Conservation (phyloP, 1,284 basidiomycete species). For the Cryptococcus wingfieldii region DNA sequence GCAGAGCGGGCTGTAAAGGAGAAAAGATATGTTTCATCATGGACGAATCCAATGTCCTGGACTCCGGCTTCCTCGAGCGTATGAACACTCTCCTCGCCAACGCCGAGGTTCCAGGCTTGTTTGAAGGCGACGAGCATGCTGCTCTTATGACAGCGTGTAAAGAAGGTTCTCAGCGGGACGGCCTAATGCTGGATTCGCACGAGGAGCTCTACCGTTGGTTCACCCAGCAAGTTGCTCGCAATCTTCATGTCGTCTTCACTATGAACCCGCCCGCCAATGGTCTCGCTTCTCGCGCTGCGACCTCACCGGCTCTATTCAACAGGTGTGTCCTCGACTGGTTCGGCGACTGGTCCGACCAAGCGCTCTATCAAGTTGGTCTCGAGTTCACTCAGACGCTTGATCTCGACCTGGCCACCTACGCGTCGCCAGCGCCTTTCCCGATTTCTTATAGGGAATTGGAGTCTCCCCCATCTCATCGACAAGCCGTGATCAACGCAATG, state of each 20-base stretch:
- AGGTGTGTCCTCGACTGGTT: conserved; percentile 98
- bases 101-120: conserved; percentile 98
- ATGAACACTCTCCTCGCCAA: conserved; percentile 99
- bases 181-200: conserved; percentile 94
- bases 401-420: conserved; percentile 76
- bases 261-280: conserved; percentile 99
- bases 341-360: conserved; percentile 96
- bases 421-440: conserved; percentile 74
- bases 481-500: conserved; percentile 86
- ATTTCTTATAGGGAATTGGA: conserved; percentile 76
- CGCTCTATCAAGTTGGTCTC: conserved; percentile 92
- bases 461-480: conserved; percentile 66
- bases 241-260: conserved; percentile 95
- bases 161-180: conserved; percentile 95
- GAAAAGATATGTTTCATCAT: conserved; percentile 99
- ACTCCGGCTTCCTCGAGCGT: conserved; percentile 95
- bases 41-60: conserved; percentile 98
- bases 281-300: conserved; percentile 89
- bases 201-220: conserved; percentile 98
- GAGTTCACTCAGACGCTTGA: conserved; percentile 91
- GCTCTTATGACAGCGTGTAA: conserved; percentile 98
- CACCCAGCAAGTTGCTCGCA: conserved; percentile 92
- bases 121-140: conserved; percentile 95
- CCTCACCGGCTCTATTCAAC: conserved; percentile 96
- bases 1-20: conserved; percentile 92